A percentile compares a stretch with the other conserved stretches of the same genome.
Conservation (phyloP, 1,139 yeast genomes). For the Blastobotrys illinoisensis region DNA sequence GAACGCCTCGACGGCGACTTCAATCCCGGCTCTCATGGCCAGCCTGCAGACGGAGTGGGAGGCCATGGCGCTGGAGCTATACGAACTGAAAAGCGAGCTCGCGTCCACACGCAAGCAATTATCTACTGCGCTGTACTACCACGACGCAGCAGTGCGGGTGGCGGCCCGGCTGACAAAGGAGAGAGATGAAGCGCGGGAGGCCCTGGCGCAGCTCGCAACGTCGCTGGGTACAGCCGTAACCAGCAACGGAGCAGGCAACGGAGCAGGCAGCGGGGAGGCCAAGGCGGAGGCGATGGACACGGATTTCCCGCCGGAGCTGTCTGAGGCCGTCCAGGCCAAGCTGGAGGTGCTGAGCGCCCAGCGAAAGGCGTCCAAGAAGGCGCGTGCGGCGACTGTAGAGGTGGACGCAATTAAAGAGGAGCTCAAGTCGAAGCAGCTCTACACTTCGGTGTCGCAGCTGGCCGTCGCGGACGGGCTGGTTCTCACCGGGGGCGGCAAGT, state of each 20-base stretch:
- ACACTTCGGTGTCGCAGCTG: slow-evolving; percentile 19
- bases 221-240: slow-evolving; percentile 20
- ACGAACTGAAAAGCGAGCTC: slow-evolving; percentile 68
- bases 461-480: slow-evolving; percentile 12
- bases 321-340: not conserved
- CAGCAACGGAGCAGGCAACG: too few relatives aligned
- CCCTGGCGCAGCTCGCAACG: slow-evolving; percentile 44
- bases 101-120: slow-evolving; percentile 63
- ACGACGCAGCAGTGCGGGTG: slow-evolving; percentile 87
- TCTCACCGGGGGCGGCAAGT: slow-evolving; percentile 28
- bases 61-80: slow-evolving; percentile 74
- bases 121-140: slow-evolving; percentile 70
- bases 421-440: slow-evolving; percentile 23
- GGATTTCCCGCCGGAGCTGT: slow-evolving; percentile 1
- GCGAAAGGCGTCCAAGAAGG: slow-evolving; percentile 3
- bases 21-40: slow-evolving; percentile 73
- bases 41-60: slow-evolving; percentile 89
- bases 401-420: not conserved
- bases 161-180: slow-evolving; percentile 70
- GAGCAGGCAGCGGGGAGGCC: too few relatives aligned
- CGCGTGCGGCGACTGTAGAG: not conserved
- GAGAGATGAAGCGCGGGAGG: slow-evolving; percentile 63
- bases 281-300: slow-evolving; percentile 11
- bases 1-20: slow-evolving; percentile 51
- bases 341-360: not conserved